These are phyloP conservation scores for Linum tenue DNA, from an alignment of 345 rosid species.

Conservation along the genomic window DNA sequence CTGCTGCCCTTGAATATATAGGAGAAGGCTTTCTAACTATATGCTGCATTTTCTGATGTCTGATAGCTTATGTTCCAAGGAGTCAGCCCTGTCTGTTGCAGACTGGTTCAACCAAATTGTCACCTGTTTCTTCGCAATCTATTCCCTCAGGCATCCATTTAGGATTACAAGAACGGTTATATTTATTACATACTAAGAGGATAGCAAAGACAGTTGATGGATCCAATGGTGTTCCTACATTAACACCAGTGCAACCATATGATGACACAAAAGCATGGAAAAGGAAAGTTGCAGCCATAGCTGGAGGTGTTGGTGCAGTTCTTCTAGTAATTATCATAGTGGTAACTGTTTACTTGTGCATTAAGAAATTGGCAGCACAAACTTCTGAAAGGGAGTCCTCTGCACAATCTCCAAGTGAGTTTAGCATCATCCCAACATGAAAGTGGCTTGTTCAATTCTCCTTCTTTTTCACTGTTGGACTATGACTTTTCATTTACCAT, in stretches of 20 bases:
- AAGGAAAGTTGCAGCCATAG: slow-evolving; percentile 29
- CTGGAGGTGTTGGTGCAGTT: slow-evolving; percentile 31
- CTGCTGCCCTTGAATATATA: not conserved
- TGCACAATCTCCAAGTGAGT: slow-evolving; percentile 26
- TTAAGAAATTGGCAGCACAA: slow-evolving; percentile 21
- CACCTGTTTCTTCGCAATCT: slow-evolving; percentile 18
- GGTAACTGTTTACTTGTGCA: slow-evolving; percentile 30
- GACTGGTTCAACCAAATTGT: slow-evolving; percentile 6
- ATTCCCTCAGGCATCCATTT: slow-evolving; percentile 12
- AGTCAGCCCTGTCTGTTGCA: slow-evolving; percentile 18
- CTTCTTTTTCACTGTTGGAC: not conserved
- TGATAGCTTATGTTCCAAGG: slow-evolving; percentile 20
- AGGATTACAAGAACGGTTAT: slow-evolving; percentile 19
- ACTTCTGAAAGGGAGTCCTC: slow-evolving; percentile 30
- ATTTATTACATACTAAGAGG: slow-evolving; percentile 21
- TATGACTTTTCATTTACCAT: not conserved
- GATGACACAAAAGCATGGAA: slow-evolving; percentile 24
- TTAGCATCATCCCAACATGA: not conserved
- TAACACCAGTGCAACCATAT: slow-evolving; percentile 25
- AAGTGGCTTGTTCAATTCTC: not conserved
- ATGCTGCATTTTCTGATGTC: slow-evolving; percentile 7
- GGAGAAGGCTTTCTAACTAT: slow-evolving; percentile 3
- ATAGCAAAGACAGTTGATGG: slow-evolving; percentile 18
- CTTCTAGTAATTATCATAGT: slow-evolving; percentile 26
- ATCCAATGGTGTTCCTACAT: slow-evolving; percentile 29